phyloP scores from a whole-genome alignment of 352 stramenopile genomes.

The Phytophthora sojae region DNA sequence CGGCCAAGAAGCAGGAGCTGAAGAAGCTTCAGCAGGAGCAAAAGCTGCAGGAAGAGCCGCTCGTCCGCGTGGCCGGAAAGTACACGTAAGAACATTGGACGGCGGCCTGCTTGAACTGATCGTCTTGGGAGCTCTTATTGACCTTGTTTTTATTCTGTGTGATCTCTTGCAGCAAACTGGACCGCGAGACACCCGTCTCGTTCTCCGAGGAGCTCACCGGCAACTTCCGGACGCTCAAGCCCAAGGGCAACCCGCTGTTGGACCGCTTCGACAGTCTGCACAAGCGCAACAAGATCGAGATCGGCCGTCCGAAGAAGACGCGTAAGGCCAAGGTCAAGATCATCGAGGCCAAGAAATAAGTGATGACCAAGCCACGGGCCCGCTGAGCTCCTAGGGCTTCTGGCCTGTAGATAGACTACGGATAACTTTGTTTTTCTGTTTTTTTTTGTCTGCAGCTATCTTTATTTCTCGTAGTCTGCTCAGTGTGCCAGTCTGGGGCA shows the following conservation, averaged over 20 bases:
- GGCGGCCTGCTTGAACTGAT: no score
- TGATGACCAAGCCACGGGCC: constrained; percentile 3
- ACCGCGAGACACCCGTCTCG: constrained; percentile 72
- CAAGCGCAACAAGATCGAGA: constrained; percentile 88
- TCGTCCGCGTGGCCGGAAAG: constrained; percentile 78
- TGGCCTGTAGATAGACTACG: constrained; percentile 39
- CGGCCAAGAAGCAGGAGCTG: constrained; percentile 70
- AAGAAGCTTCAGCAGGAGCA: constrained; percentile 82
- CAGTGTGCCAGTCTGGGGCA: no score
- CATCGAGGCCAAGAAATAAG: constrained; percentile 83
- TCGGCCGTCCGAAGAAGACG: constrained; percentile 67
- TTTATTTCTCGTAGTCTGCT: no score
- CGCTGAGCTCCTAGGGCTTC: constrained; percentile 5
- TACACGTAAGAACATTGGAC: constrained; percentile 57
- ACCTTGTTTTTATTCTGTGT: constrained; percentile 8
- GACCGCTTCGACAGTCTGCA: constrained; percentile 89
- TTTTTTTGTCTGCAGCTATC: no score
- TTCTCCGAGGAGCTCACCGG: constrained; percentile 85
- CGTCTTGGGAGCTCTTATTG: not conserved
- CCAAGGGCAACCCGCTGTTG: constrained; percentile 81
- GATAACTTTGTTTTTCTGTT: constrained; percentile 27
- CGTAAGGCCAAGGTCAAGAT: constrained; percentile 83
- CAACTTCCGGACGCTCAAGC: constrained; percentile 79
- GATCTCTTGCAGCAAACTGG: constrained; percentile 66
- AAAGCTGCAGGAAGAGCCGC: constrained; percentile 79